phyloP scores from a whole-genome alignment of 495 filamentous ascomycete genomes.

The Trichocladium uniseriatum region DNA sequence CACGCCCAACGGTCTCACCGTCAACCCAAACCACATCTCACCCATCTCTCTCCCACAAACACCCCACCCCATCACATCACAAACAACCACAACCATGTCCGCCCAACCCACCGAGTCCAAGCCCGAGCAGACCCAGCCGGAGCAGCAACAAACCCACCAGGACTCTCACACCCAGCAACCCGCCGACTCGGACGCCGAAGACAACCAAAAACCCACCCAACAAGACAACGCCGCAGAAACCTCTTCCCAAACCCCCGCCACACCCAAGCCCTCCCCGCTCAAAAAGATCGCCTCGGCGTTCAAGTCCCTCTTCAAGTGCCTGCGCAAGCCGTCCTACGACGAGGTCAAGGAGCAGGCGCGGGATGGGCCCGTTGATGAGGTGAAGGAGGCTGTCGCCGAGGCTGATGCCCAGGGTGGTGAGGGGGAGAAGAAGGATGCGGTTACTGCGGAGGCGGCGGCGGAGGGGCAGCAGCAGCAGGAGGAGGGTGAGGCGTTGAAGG shows the following conservation, averaged over 20 bases:
- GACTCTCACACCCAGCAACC: neutral
- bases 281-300: constrained; percentile 2
- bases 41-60: too few species aligned
- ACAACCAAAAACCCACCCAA: neutral
- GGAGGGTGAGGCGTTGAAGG: neutral
- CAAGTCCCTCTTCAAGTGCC: constrained; percentile 12
- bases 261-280: constrained; percentile 2
- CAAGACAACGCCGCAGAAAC: neutral
- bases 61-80: neutral
- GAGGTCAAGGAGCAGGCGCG: neutral
- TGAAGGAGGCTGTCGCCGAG: neutral
- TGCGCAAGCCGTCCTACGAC: constrained; percentile 3
- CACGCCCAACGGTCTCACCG: too few species aligned
- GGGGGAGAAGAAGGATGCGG: too few species aligned
- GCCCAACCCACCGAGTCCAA: constrained; percentile 50
- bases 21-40: too few species aligned
- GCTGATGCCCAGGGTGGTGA: neutral
- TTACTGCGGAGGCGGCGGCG: neutral
- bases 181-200: neutral
- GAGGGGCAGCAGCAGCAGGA: neutral
- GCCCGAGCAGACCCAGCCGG: neutral
- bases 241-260: neutral
- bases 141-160: neutral
- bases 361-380: neutral
- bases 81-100: constrained; percentile 12